phyloP scores from a whole-genome alignment of 2,329 filamentous ascomycete species.

The Epichloe uncinata region DNA sequence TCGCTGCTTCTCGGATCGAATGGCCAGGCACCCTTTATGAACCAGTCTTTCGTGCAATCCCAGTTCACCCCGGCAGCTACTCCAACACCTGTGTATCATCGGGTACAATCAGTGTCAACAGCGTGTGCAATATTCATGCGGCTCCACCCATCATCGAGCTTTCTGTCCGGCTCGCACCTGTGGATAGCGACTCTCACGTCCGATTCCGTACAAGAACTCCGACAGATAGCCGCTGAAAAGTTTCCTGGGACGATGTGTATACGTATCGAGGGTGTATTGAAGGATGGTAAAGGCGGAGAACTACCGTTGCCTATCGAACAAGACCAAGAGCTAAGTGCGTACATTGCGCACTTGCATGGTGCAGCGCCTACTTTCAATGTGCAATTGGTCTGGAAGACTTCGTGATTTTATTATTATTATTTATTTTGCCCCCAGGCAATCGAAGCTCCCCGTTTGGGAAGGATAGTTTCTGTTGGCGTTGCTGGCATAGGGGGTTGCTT shows the following conservation, averaged over 20 bases:
- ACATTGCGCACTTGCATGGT: slow-evolving; percentile 49
- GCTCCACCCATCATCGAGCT: slow-evolving; percentile 47
- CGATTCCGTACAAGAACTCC: slow-evolving; percentile 47
- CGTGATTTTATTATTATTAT: too few relatives aligned
- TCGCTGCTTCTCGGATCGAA: slow-evolving; percentile 27
- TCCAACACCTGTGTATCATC: slow-evolving; percentile 13
- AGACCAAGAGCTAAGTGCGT: slow-evolving; percentile 59
- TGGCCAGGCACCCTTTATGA: slow-evolving; percentile 22
- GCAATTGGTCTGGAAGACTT: slow-evolving; percentile 25
- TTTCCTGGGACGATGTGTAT: slow-evolving; percentile 46
- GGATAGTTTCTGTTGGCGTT: not conserved
- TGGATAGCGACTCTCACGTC: slow-evolving; percentile 54
- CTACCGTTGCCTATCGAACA: slow-evolving; percentile 52
- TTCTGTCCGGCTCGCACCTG: slow-evolving; percentile 35
- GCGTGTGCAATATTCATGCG: slow-evolving; percentile 52
- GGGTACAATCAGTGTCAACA: slow-evolving; percentile 10
- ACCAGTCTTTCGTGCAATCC: slow-evolving; percentile 19
- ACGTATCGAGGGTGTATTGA: slow-evolving; percentile 53
- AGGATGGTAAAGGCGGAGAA: slow-evolving; percentile 45
- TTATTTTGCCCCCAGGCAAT: too few relatives aligned
- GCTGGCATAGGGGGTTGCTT: not conserved
- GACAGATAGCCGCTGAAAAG: slow-evolving; percentile 45
- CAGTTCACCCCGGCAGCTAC: slow-evolving; percentile 14
- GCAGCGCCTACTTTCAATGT: slow-evolving; percentile 30
- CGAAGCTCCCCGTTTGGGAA: not conserved